Base-by-base conservation (phyloP, 2,329 filamentous ascomycete species). In the Mycocentrospora acerina region DNA sequence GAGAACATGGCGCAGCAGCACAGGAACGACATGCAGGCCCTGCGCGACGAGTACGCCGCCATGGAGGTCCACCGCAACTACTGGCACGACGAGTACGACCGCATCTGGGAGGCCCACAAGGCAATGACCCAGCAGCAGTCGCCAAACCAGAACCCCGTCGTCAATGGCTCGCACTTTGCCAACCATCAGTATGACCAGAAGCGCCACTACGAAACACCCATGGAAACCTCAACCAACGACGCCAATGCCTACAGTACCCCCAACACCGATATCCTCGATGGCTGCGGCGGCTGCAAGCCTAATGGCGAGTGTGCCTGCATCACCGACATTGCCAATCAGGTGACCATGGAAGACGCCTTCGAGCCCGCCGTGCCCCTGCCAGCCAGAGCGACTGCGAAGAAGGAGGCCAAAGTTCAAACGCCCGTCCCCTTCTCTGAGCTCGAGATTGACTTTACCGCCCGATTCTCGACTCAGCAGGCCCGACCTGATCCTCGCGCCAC, bases 391-490 rank as follows among this genome's bases (percentile, higher is more conserved):
- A 40, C 17, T 11, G 36, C 29, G 9, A 32, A 33, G 24, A 32
- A 15, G 28, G 40, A 22, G 19, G 9, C 19, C 5, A 22, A 5
- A 22, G 46, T 30, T 13, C 43, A 30, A 11, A 41, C 46, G 18
- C 36, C 25, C n/a, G 47, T 57, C 19, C 33, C 45, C 4, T 52
- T 38, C 28, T 48, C 49, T 5, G 56, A 57, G 16, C 51, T 46
- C 18, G 64, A 67, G 38, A 63, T 61, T 15, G 64, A 68, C 34
- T 67, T 67, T 45, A 68, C 64, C 17, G 35, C 50, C 8, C 53
- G 52, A 13, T 62, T 57, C 32, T 30, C 43, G 2, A 32, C 32
- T 12, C 42, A 47, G 30, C 46, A 45, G 12, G 19, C 26, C 15
- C 29, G 16, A 5, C 24, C 37, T 7, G 51, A 55, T 19, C 42